A percentile compares a stretch with the other conserved stretches of the same genome.
phyloP scores from a whole-genome alignment of 768 basidiomycete species.

The Pleurotus tuber-regium region DNA sequence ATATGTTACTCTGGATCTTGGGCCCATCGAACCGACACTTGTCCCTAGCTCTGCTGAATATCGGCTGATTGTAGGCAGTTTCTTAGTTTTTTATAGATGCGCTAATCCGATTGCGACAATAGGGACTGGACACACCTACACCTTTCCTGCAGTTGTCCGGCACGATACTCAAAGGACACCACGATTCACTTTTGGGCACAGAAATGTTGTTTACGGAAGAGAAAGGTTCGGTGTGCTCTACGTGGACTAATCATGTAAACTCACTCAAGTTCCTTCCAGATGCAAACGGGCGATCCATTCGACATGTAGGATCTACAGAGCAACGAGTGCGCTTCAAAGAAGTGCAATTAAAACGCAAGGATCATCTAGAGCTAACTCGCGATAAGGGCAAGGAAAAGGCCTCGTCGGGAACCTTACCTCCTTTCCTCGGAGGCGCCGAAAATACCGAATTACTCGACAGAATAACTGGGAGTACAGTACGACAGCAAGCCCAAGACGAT shows the following conservation, averaged over 20 bases:
- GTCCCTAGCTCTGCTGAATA: conserved; percentile 70
- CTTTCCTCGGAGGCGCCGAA: conserved; percentile 4
- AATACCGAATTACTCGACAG: conserved; percentile 20
- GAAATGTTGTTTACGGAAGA: conserved; percentile 75
- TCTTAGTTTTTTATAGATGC: background rate
- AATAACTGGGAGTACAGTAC: conserved; percentile 26
- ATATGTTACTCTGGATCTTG: conserved; percentile 77
- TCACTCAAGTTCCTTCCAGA: conserved; percentile 25
- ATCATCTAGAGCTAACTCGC: conserved; percentile 1
- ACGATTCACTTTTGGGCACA: conserved; percentile 68
- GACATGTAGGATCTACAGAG: conserved; percentile 59
- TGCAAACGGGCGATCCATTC: conserved; percentile 43
- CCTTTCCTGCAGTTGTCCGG: conserved; percentile 79
- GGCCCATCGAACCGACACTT: conserved; percentile 68
- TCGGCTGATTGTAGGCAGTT: conserved; percentile 64
- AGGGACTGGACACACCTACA: conserved; percentile 78
- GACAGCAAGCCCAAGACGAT: conserved; percentile 5
- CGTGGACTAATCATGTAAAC: background rate
- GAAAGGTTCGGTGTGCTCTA: conserved; percentile 40
- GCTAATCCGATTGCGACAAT: conserved; percentile 2
- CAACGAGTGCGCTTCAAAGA: conserved; percentile 74
- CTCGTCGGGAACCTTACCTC: conserved; percentile 9
- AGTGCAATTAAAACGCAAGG: conserved; percentile 53
- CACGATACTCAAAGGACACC: conserved; percentile 67
- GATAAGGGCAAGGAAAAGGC: conserved; percentile 13